Evolutionary conservation across 306 rosid genomes (phyloP), one percentile per base, ranked within the genome.

Genomic region (Casuarina glauca): DNA sequence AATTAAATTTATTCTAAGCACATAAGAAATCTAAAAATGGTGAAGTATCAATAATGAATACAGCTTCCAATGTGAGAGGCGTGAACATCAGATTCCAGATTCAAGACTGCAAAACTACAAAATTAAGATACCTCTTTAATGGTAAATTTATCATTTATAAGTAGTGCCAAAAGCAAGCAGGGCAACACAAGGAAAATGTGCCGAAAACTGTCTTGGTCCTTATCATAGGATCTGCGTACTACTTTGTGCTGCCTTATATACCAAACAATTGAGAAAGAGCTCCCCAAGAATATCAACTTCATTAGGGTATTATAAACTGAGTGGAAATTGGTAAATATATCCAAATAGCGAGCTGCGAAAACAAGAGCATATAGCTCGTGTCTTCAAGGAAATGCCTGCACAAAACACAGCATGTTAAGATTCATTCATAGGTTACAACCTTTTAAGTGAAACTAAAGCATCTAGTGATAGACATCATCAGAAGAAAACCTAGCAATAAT

Each of bases 211-310:
- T 86, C 90, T 68, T 86, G 87, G 61, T 84, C 87, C 84, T 81
- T 86, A 73, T 86, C 87, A 50, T 86, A 86, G 6, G 90, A 83
- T 76, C 90, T 83, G 26, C 86, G 85, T 46, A 86, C 90, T 19
- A 81, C 48, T 71, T 74, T 83, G 57, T 86, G 90, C 32, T 53
- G 84, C 53, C 90, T 70, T 45, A 86, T 86, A 53, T 86, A 86
- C 90, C 90, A 86, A 81, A 86, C 90, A 69, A 86, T 86, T 35
- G 90, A 78, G 78, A 86, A 79, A 77, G 87, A 83, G 76, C 90
- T 86, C 17, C 82, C 87, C 76, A 86, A 77, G 66, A 83, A 86
- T 75, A 86, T 63, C 52, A 86, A 76, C 80, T 86, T 86, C 90
- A 86, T 86, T 53, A 78, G 17, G 51, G 82, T 81, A 81, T 86